Base-by-base conservation (phyloP, 2,329 filamentous ascomycete genomes). In the Geoglossum cookeanum region DNA sequence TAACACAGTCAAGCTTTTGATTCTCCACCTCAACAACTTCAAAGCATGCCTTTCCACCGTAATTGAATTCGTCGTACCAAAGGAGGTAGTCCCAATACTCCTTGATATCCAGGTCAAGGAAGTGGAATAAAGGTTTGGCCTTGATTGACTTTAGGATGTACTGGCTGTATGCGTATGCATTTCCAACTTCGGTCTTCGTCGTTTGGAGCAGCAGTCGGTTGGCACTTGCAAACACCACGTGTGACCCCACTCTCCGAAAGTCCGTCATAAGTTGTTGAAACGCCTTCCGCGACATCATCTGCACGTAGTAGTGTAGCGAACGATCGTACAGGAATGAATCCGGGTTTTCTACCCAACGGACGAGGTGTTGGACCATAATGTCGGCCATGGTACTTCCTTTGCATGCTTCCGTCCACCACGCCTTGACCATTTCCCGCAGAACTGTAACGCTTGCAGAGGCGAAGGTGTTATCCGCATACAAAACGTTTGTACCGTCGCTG, bases 31-130 rank as follows among this genome's bases (percentile, higher is more conserved):
- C 82, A 6, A 85, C 76, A 3, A 96, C 86, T 64, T 92, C 80
- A 55, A 84, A 80, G 62, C 88, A 95, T 3, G 87, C 92, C 65
- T 94, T 94, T 60, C 92, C 92, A 57, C 92, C 94, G 65, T 97
- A 97, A 73, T 99, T 98, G 75, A 91, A 96, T 70, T 96, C 88
- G 64, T 99, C 92, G 63, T 97, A 97, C 92, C 92, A 99, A 3
- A 96, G 83, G 0, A 99, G 80, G 65, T 96, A 97, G 68, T 99
- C 92, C 92, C 92, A 99, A 70, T 96, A 99, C 68, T 98, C 92
- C 63, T 91, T 95, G 69, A 99, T 92, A 64, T 96, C 87, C 2
- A 99, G 76, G 64, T 98, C 92, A 61, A 99, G 82, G 67, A 98
- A 98, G 69, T 96, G 87, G 71, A 99, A 99, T 0, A 96, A 78